A percentile compares a stretch with the other conserved stretches of the same genome.
phyloP scores from a whole-genome alignment of 1,139 yeast species.

The Ashbya aceris region DNA sequence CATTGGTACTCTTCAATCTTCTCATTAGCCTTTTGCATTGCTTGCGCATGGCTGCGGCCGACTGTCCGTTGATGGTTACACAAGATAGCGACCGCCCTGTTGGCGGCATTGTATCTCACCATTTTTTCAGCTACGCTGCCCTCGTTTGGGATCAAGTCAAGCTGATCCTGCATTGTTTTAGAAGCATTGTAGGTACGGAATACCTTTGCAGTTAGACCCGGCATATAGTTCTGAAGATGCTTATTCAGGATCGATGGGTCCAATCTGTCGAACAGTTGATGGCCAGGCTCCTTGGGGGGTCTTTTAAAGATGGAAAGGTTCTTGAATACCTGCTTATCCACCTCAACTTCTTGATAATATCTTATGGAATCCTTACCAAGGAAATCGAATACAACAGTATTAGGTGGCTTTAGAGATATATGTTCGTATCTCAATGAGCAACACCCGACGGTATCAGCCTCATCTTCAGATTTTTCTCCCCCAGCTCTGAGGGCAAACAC shows the following conservation, averaged over 20 bases:
- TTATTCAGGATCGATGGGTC: slow-evolving; percentile 78
- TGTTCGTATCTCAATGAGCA: slow-evolving; percentile 90
- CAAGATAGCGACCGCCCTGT: slow-evolving; percentile 86
- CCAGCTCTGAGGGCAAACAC: slow-evolving; percentile 97
- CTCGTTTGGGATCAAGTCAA: slow-evolving; percentile 70
- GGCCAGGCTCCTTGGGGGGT: slow-evolving; percentile 82
- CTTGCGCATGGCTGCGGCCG: slow-evolving; percentile 70
- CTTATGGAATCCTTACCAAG: slow-evolving; percentile 94
- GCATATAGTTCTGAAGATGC: slow-evolving; percentile 82
- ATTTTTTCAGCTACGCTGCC: slow-evolving; percentile 87
- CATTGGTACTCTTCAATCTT: slow-evolving; percentile 70
- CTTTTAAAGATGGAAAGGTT: slow-evolving; percentile 80
- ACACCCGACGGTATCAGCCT: slow-evolving; percentile 97
- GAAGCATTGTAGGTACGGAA: slow-evolving; percentile 97
- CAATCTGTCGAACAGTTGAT: slow-evolving; percentile 82
- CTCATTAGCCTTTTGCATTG: slow-evolving; percentile 71
- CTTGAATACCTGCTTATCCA: slow-evolving; percentile 81
- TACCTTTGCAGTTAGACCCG: slow-evolving; percentile 90
- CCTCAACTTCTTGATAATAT: slow-evolving; percentile 86
- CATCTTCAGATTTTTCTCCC: slow-evolving; percentile 95
- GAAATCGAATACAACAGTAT: slow-evolving; percentile 83
- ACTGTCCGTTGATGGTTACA: slow-evolving; percentile 97
- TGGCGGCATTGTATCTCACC: slow-evolving; percentile 85
- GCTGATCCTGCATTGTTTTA: slow-evolving; percentile 91
- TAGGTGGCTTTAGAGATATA: slow-evolving; percentile 76